These are phyloP conservation scores for Scopulariopsis brevicaulis DNA, from an alignment of 2,329 filamentous ascomycete species.

Conservation along the genomic window DNA sequence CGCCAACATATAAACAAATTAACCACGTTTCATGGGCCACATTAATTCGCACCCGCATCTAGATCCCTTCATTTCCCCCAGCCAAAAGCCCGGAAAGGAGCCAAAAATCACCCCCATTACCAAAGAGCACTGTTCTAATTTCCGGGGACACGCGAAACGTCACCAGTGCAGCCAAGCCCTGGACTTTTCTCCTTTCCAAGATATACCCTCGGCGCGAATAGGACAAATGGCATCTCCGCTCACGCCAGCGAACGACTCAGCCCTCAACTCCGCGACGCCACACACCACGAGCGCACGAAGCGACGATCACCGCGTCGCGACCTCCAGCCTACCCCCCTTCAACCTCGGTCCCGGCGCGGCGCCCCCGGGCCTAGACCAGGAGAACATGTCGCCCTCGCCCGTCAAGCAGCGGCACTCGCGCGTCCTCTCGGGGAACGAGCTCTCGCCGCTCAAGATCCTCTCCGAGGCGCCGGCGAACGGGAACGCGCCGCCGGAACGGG, in stretches of 20 bases:
- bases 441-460: constrained; percentile 47
- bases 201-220: not conserved
- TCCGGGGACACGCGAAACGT: no score
- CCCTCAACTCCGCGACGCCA: constrained; percentile 3
- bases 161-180: no score
- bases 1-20: not conserved
- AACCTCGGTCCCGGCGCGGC: not conserved
- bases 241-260: not conserved
- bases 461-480: constrained; percentile 16
- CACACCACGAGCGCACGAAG: not conserved
- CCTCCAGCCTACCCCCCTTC: not conserved
- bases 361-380: not conserved
- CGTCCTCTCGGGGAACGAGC: constrained; percentile 43
- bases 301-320: not conserved
- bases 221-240: constrained; percentile 1
- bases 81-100: no score
- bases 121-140: no score
- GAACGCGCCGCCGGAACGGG: constrained; percentile 10
- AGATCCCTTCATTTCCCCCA: no score
- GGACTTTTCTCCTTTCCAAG: not conserved
- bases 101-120: no score
- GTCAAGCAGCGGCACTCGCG: constrained; percentile 23
- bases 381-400: constrained; percentile 5
- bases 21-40: not conserved
- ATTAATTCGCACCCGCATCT: not conserved